Evolutionary conservation across 2,329 filamentous ascomycete species (phyloP).

Genomic region (Byssoonygena ceratinophila): DNA sequence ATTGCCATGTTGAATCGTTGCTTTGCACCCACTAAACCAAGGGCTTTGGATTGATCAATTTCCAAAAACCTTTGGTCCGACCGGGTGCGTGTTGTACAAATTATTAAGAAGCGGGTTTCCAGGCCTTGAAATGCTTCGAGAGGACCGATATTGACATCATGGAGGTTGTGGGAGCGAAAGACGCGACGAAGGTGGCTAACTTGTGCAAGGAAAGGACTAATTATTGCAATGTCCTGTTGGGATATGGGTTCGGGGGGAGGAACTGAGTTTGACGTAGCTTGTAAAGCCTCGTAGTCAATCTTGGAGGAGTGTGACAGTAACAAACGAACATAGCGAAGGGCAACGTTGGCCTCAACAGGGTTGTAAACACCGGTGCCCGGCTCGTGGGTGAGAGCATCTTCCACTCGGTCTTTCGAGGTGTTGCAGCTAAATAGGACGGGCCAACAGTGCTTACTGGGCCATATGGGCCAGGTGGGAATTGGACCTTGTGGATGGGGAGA

Average conservation of each 20-base stretch:
- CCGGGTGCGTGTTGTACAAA: constrained; percentile 35
- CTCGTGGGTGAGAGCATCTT: constrained; percentile 25
- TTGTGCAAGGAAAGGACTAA: constrained; percentile 39
- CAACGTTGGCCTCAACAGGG: constrained; percentile 17
- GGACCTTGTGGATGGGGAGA: constrained; percentile 9
- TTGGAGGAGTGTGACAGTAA: constrained; percentile 23
- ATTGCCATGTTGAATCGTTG: constrained; percentile 38
- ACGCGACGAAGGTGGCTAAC: constrained; percentile 32
- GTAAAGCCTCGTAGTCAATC: constrained; percentile 23
- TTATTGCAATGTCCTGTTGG: constrained; percentile 35
- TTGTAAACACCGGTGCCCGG: constrained; percentile 19
- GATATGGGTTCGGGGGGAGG: constrained; percentile 18
- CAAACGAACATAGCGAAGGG: constrained; percentile 14
- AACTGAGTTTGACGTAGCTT: constrained; percentile 21
- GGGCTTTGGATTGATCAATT: constrained; percentile 17
- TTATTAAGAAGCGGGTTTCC: constrained; percentile 36
- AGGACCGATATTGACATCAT: constrained; percentile 37
- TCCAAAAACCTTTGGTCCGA: constrained; percentile 17
- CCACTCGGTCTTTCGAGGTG: constrained; percentile 31
- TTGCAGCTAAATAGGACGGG: constrained; percentile 37
- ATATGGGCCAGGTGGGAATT: constrained; percentile 25
- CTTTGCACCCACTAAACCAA: constrained; percentile 32
- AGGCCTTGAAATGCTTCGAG: constrained; percentile 40
- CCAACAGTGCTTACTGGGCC: constrained; percentile 30
- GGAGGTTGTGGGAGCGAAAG: constrained; percentile 27